Base-by-base conservation (phyloP, 179 eudicot species). In the Pouteria campechiana region DNA sequence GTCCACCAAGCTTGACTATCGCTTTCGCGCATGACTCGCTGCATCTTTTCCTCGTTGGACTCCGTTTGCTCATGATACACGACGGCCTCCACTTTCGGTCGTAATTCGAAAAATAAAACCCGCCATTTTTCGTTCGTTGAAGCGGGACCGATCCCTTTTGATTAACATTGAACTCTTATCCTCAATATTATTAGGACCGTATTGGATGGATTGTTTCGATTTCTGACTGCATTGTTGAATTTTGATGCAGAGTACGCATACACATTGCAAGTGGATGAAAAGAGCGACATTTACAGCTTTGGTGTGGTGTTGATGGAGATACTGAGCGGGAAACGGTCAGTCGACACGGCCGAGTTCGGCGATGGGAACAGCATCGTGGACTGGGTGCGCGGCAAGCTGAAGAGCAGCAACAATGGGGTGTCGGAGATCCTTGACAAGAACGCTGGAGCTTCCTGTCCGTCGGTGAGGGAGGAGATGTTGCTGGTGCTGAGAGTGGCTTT, bases 221-320 rank as follows among this genome's bases (percentile, higher is more conserved):
- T 10, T 11, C 9, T 12, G 27, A 28, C 5, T 10, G 4, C 16
- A 32, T 25, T 19, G 32, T 12, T 47, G 27, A 22, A 5, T 44
- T 38, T 43, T 52, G n/a, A n/a, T n/a, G 53, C 72, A 87, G 99
- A 92, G 53, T 92, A 92, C 44, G 96, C 83, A 1, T 87, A 92
- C 53, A 92, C 99, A 3, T 46, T 92, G 34, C 99, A 92, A 78
- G 99, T 92, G 0, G 99, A 92, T 32, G 99, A 87, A 42, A 92
- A 92, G 60, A 87, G 99, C 7, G 99, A 92, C 54, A 92, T 92
- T 16, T 92, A 87, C 60, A 92, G 96, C 45, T 92, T 45, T 13
- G 96, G 96, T 16, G 99, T 92, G 18, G 77, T 92, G 24, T 40
- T 92, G 28, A 63, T 92, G 58, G 99, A 92, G 54, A 66, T 87